phyloP scores from a whole-genome alignment of 306 rosid species.

The apple (Malus domestica) region ASM211411v1 NC_041803.1:5705501-5706000 shows the following conservation, averaged over 20 bases:
- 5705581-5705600: constrained; percentile 4
- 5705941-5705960: constrained; percentile 17
- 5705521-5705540: constrained; percentile 18
- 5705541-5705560: neutral
- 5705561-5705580: constrained; percentile 12
- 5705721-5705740: neutral
- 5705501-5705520: constrained; percentile 19
- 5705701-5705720: neutral
- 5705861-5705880: constrained; percentile 41
- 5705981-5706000: constrained; percentile 15
- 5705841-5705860: constrained; percentile 20
- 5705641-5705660: neutral
- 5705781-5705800: neutral
- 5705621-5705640: neutral
- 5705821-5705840: constrained; percentile 18
- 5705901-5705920: constrained; percentile 34
- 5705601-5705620: constrained; percentile 23
- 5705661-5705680: neutral
- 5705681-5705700: neutral
- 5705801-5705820: too few relatives aligned
- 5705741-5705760: neutral
- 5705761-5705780: neutral
- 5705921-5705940: constrained; percentile 18
- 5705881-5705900: constrained; percentile 45
- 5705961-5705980: constrained; percentile 23